Conservation (phyloP, 176 grass and related monocot species). For the Cenchrus purpureus region DNA sequence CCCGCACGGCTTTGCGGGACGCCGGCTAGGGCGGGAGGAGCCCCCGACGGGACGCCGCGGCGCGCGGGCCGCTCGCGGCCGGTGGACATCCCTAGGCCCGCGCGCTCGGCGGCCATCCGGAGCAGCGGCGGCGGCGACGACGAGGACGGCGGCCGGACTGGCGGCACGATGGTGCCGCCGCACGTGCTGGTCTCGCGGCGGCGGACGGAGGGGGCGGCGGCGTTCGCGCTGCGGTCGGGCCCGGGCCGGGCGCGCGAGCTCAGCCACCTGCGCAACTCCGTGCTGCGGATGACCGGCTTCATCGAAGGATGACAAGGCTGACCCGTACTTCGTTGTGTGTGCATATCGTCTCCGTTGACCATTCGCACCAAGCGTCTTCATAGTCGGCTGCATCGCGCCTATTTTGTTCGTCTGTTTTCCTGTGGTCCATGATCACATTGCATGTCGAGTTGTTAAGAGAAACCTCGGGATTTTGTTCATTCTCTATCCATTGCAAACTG, state of each 20-base stretch:
- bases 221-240: slow-evolving; percentile 66
- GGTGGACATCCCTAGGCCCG: slow-evolving; percentile 47
- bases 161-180: slow-evolving; percentile 56
- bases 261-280: slow-evolving; percentile 59
- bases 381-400: background rate
- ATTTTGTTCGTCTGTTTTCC: slow-evolving; percentile 21
- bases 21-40: too few species aligned
- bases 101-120: background rate
- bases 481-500: background rate
- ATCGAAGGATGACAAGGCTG: slow-evolving; percentile 64
- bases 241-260: slow-evolving; percentile 73
- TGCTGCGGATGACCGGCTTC: slow-evolving; percentile 83
- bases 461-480: background rate
- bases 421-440: slow-evolving; percentile 2
- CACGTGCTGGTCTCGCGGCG: slow-evolving; percentile 66
- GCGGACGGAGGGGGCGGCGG: slow-evolving; percentile 20
- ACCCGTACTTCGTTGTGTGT: background rate
- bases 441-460: background rate
- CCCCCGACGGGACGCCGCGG: background rate
- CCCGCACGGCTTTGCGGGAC: background rate
- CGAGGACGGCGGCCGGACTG: background rate
- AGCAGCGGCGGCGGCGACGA: slow-evolving; percentile 26
- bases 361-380: background rate
- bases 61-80: slow-evolving; percentile 9
- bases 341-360: background rate